Base-by-base conservation (phyloP, 2,329 filamentous ascomycete genomes). In the Trichoderma sp. region DNA sequence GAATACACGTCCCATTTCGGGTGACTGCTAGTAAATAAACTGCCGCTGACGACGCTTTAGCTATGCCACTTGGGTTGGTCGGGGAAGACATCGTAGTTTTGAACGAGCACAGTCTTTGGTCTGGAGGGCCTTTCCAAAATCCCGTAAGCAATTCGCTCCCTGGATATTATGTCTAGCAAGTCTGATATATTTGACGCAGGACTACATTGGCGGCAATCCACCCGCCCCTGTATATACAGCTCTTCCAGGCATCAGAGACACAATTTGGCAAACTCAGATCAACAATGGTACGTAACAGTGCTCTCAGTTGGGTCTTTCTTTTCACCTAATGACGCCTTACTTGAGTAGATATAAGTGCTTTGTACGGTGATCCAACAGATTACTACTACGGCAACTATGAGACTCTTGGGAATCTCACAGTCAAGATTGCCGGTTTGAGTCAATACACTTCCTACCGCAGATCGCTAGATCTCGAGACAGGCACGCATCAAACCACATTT, bases 51-150 rank as follows among this genome's bases (percentile, higher is more conserved):
- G 19, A 11, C 21, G 31, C n/a, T 55, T 47, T 52, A 73, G 72
- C 70, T 13, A 70, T 73, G 43, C 72, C 71, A 1, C 67, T 71
- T 35, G 72, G 72, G 0, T 31, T 64, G 13, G 71, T 72, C 1
- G 70, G 70, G 13, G 43, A 49, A 11, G 72, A 73, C 7, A 71
- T 70, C 16, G 57, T 70, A 6, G 21, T 68, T 1, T 47, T 73
- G 3, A 73, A 70, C 31, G 35, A 72, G 31, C 71, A 73, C 35
- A 72, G 70, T 35, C 67, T 73, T 29, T 73, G 72, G 72, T 69
- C 70, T 35, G 72, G 72, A 61, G 72, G 72, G 1, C 72, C 72
- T 19, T 73, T 73, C 43, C 55, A 72, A 47, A 68, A 56, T 33
- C 35, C 52, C 13, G 71, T 73, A 69, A 35, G 68, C 29, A 21